Base-by-base conservation (phyloP, 495 filamentous ascomycete genomes). In the Beverwykella pulmonaria region DNA sequence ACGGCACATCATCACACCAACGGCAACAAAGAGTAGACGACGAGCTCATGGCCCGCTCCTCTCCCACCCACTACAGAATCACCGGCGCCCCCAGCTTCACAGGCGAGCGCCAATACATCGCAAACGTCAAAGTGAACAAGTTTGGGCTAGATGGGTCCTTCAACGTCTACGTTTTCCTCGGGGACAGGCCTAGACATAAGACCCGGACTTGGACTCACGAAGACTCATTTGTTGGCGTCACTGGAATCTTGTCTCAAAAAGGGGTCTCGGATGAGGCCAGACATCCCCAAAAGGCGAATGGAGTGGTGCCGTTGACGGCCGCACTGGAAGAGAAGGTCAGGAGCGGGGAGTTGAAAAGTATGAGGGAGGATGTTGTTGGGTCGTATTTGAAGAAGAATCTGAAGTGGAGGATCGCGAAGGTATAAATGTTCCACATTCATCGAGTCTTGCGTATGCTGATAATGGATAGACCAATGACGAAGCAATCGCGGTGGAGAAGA, bases 141-240 rank as follows among this genome's bases (percentile, higher is more conserved):
- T 82, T 81, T 54, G 83, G 81, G n/a, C 73, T 88, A 29, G 68
- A 78, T 30, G 80, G 80, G 20, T 80, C 82, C 0, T 86, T 84
- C 72, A 82, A 79, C 34, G 75, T 91, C 54, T 82, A 83, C 67
- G 70, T 90, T 55, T 91, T 89, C 76, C 66, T 89, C 17, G 86
- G 87, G 12, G 70, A 75, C 1, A 71, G 78, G 4, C 53, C 53
- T 10, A 75, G 77, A n/a, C 29, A 56, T 2, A 75, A 84, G 52
- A 67, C 79, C 0, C 59, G 58, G 7, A 59, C 65, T 1, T 87
- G 83, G 82, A 67, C 76, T 14, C 70, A 71, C 34, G 77, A 79
- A 4, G 61, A 72, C 4, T 82, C 74, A 53, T 78, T 84, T 20
- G 75, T 87, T 2, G 88, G 85, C 7, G 81, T 83, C 7, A 78